Conservation (phyloP, 306 rosid genomes). For the Neltuma alba region DNA sequence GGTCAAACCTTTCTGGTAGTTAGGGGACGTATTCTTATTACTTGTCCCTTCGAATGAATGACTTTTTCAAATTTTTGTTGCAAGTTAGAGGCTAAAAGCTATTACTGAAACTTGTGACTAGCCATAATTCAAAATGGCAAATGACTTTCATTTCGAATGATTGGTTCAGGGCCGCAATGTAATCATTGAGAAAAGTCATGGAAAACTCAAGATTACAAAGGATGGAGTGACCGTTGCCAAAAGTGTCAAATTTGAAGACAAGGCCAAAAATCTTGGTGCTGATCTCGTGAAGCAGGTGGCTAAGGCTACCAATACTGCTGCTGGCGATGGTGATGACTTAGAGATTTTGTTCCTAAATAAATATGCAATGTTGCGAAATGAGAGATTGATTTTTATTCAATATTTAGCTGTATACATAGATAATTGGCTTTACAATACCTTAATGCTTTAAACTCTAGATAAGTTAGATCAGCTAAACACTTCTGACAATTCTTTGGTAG, state of each 20-base stretch:
- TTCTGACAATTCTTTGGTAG: background rate
- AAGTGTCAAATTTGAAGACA: constrained; percentile 77
- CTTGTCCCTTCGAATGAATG: constrained; percentile 1
- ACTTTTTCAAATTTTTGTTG: background rate
- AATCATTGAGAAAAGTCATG: constrained; percentile 65
- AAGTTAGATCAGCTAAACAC: background rate
- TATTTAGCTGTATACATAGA: background rate
- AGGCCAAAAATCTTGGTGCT: constrained; percentile 81
- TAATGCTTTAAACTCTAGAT: background rate
- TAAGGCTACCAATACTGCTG: constrained; percentile 81
- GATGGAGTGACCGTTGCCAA: constrained; percentile 96
- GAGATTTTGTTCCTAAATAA: background rate
- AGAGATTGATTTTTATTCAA: constrained; percentile 13
- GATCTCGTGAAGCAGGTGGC: constrained; percentile 93
- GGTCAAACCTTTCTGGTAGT: background rate
- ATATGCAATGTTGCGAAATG: background rate
- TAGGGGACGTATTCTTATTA: background rate
- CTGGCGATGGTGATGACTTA: constrained; percentile 80
- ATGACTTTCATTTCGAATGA: constrained; percentile 18
- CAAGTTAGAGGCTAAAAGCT: background rate
- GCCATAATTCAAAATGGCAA: background rate
- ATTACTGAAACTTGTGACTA: background rate
- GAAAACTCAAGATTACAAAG: constrained; percentile 76
- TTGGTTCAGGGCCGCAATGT: constrained; percentile 87
- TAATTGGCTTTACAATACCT: background rate